These are phyloP conservation scores for Asparagopsis taxiformis DNA, from an alignment of 31 red algal species.

Conservation along the genomic window DNA sequence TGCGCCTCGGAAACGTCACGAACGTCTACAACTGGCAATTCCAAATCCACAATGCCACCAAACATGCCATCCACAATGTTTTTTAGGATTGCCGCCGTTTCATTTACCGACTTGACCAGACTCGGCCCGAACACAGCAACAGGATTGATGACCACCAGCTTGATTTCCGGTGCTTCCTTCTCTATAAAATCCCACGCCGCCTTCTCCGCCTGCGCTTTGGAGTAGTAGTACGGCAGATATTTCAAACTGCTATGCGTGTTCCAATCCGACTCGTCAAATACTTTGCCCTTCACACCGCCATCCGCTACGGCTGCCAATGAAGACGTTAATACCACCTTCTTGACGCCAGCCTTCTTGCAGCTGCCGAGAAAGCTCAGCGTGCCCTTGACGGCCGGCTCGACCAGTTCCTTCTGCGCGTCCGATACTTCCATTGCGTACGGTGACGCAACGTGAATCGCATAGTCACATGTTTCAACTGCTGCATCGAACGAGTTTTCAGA, in stretches of 20 bases:
- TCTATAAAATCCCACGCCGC: slow-evolving; percentile 52
- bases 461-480: slow-evolving; percentile 29
- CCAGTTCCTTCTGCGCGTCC: slow-evolving; percentile 38
- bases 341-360: slow-evolving; percentile 31
- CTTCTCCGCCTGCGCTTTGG: slow-evolving; percentile 64
- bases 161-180: not conserved
- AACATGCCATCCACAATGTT: slow-evolving; percentile 11
- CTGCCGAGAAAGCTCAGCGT: slow-evolving; percentile 43
- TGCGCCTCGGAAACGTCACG: slow-evolving; percentile 75
- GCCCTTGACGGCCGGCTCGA: slow-evolving; percentile 73
- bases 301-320: slow-evolving; percentile 66
- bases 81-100: slow-evolving; percentile 19
- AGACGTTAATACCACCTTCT: slow-evolving; percentile 65
- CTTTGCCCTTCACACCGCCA: slow-evolving; percentile 6
- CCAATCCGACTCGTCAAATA: slow-evolving; percentile 65
- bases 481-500: slow-evolving; percentile 48
- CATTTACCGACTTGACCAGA: slow-evolving; percentile 22
- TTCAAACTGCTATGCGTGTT: slow-evolving; percentile 11
- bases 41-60: slow-evolving; percentile 20
- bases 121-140: slow-evolving; percentile 55
- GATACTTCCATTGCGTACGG: slow-evolving; percentile 36
- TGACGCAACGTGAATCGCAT: slow-evolving; percentile 67
- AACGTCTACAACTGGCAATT: slow-evolving; percentile 61
- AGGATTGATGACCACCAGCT: slow-evolving; percentile 67
- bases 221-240: slow-evolving; percentile 53